Evolutionary conservation across 163 green algal genomes (phyloP).

Genomic region (Trebouxia gelatinosa): DNA sequence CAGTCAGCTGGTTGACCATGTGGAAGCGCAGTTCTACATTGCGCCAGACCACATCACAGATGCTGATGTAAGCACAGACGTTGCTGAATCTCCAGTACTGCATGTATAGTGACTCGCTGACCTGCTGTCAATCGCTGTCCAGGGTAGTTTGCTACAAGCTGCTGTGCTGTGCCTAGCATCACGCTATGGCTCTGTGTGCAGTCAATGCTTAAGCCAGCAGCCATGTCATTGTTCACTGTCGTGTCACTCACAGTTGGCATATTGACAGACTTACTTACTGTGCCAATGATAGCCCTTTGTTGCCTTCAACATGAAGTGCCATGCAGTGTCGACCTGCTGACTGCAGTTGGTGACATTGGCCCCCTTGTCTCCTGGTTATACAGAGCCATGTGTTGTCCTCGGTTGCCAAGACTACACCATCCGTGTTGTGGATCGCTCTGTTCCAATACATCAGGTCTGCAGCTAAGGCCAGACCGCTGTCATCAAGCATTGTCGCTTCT

Average conservation of each 20-base stretch:
- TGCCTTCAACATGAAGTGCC: background rate
- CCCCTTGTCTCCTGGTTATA: background rate
- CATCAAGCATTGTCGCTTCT: no score
- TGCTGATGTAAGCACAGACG: constrained; percentile 43
- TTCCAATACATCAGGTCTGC: constrained; percentile 39
- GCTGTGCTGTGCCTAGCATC: no score
- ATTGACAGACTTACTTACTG: no score
- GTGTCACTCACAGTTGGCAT: no score
- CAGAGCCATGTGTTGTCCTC: constrained; percentile 38
- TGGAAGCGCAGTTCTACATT: constrained; percentile 60
- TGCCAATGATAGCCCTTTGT: background rate
- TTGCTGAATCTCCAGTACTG: background rate
- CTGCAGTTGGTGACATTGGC: constrained; percentile 11
- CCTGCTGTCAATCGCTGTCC: no score
- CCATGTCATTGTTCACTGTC: no score
- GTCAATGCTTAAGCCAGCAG: no score
- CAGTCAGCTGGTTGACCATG: constrained; percentile 64
- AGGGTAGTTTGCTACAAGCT: no score
- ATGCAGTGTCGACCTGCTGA: background rate
- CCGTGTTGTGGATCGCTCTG: constrained; percentile 35
- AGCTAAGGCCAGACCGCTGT: no score
- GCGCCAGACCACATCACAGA: constrained; percentile 63
- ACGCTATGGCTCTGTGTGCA: no score
- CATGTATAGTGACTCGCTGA: background rate
- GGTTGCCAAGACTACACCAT: constrained; percentile 58